A percentile compares a stretch with the other conserved stretches of the same genome.
phyloP scores from a whole-genome alignment of 495 filamentous ascomycete species.

The Parathielavia appendiculata region DNA sequence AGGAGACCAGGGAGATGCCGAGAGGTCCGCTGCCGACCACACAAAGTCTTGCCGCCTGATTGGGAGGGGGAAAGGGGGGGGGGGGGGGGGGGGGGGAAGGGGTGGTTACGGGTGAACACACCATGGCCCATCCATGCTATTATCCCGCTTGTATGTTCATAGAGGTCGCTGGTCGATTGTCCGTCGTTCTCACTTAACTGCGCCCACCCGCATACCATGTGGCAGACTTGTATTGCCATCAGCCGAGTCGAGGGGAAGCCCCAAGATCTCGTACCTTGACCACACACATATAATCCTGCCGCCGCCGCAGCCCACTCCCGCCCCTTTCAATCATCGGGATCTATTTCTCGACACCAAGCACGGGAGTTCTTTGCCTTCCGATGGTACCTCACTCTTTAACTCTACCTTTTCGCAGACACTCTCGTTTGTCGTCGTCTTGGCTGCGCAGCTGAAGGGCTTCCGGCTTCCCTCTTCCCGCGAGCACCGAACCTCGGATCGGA shows the following conservation, averaged over 20 bases:
- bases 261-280: background rate
- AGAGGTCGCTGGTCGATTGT: too few species aligned
- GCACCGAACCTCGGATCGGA: background rate
- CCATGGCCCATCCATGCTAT: background rate
- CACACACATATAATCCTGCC: constrained; percentile 10
- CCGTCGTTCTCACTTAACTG: background rate
- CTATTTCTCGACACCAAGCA: too few species aligned
- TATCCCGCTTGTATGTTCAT: background rate
- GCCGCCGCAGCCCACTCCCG: constrained; percentile 1
- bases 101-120: background rate
- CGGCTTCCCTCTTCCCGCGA: background rate
- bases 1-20: background rate
- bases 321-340: background rate
- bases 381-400: background rate
- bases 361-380: too few species aligned
- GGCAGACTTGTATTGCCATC: background rate
- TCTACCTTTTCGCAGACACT: background rate
- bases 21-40: too few species aligned
- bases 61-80: too few species aligned
- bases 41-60: background rate
- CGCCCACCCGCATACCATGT: constrained; percentile 8
- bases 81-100: too few species aligned
- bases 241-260: background rate
- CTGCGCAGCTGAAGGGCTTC: background rate
- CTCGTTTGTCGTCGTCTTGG: background rate